A percentile compares a stretch with the other conserved stretches of the same genome.
Conservation (phyloP, 2,329 filamentous ascomycete genomes). For the Daldinia eschscholtzii region DNA sequence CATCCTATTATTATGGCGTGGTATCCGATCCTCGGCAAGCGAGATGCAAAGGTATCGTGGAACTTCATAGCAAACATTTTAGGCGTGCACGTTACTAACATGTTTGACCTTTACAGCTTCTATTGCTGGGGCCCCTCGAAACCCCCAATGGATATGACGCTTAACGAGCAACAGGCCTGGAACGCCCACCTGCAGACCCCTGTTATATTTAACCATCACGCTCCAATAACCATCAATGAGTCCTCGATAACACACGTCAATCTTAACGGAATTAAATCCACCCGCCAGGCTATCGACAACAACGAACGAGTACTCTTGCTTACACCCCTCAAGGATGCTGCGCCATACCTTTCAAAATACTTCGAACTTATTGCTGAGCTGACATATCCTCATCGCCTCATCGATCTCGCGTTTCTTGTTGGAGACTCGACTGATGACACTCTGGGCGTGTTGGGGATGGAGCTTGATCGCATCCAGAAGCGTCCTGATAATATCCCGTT, state of each 20-base stretch:
- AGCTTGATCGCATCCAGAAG: conserved; percentile 89
- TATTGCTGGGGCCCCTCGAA: conserved; percentile 97
- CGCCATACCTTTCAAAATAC: conserved; percentile 84
- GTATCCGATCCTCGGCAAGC: conserved; percentile 81
- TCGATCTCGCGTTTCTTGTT: conserved; percentile 94
- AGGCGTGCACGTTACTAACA: conserved; percentile 42
- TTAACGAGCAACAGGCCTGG: conserved; percentile 93
- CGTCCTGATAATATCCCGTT: conserved; percentile 85
- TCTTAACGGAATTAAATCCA: conserved; percentile 87
- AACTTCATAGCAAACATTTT: conserved; percentile 11
- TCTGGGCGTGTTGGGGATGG: conserved; percentile 83
- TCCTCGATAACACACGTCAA: conserved; percentile 83
- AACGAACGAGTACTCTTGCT: conserved; percentile 91
- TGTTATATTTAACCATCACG: conserved; percentile 96
- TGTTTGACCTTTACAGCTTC: conserved; percentile 70
- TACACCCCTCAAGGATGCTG: conserved; percentile 92
- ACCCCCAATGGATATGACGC: conserved; percentile 94
- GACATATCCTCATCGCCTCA: conserved; percentile 93
- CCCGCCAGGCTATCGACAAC: conserved; percentile 80
- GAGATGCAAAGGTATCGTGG: conserved; percentile 86
- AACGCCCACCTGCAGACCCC: conserved; percentile 89
- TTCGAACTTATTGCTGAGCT: conserved; percentile 92
- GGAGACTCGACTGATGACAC: conserved; percentile 94
- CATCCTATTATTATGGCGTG: conserved; percentile 87
- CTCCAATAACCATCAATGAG: conserved; percentile 85